phyloP scores from a whole-genome alignment of 768 basidiomycete genomes.

The Myochromella boudieri region DNA sequence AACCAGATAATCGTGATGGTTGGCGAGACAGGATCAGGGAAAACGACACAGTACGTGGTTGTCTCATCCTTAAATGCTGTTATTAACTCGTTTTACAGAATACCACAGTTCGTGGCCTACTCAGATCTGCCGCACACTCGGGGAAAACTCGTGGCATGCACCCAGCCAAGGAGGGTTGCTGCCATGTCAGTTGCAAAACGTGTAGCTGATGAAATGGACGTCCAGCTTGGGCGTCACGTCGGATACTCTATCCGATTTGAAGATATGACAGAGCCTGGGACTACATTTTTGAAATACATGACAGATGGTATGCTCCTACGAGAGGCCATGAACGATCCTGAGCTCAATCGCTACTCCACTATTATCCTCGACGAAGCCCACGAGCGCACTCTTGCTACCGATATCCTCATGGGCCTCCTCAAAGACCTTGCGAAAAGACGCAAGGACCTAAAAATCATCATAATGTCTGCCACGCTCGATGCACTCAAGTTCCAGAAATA shows the following conservation, averaged over 20 bases:
- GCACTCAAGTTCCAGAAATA: slow-evolving; percentile 97
- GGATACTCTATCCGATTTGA: slow-evolving; percentile 99
- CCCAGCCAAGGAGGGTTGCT: slow-evolving; percentile 93
- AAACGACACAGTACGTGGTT: slow-evolving; percentile 87
- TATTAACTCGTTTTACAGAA: slow-evolving; percentile 46
- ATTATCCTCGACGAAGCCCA: slow-evolving; percentile 99
- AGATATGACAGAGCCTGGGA: slow-evolving; percentile 88
- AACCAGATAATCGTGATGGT: slow-evolving; percentile 91
- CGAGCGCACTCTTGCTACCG: slow-evolving; percentile 95
- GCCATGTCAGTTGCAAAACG: slow-evolving; percentile 99
- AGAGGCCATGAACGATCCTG: slow-evolving; percentile 96
- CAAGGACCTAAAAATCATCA: slow-evolving; percentile 89
- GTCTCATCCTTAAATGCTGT: background rate
- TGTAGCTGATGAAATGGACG: slow-evolving; percentile 99
- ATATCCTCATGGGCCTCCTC: slow-evolving; percentile 96
- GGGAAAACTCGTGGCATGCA: slow-evolving; percentile 93
- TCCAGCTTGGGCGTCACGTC: slow-evolving; percentile 90
- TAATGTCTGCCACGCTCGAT: slow-evolving; percentile 98
- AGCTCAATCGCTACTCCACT: slow-evolving; percentile 87
- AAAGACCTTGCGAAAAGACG: slow-evolving; percentile 82
- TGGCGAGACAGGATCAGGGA: slow-evolving; percentile 94
- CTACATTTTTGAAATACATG: slow-evolving; percentile 98
- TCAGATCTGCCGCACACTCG: slow-evolving; percentile 90
- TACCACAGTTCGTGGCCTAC: slow-evolving; percentile 95
- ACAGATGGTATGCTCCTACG: slow-evolving; percentile 99